Evolutionary conservation across 1,284 basidiomycete genomes (phyloP), one percentile per base, ranked within the genome.

Genomic region (Athelia psychrophila): DNA sequence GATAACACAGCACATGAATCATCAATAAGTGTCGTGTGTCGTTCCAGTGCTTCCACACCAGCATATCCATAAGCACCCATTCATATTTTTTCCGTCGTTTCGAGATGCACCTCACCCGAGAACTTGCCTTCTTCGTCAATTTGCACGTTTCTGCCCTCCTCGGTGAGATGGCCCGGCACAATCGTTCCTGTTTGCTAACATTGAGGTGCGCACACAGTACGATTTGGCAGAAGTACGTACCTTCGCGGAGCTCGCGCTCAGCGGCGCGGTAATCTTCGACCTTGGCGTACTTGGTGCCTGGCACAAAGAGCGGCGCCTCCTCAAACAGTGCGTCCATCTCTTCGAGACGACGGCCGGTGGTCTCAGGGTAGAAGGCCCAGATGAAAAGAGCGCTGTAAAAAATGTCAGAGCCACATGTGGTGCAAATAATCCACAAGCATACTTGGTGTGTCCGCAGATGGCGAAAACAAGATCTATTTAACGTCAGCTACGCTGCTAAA

Each of bases 321-420:
- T 73, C 67, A 64, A 85, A 83, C 54, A 81, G 73, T 2, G 68
- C 62, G 61, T 84, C 81, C 75, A 84, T 80, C 63, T 81, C 80
- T 68, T 78, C 74, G 15, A 78, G 68, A 9, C 75, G 72, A 44
- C 76, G 71, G 30, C 78, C 76, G 36, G 70, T 72, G 0, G 79
- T 81, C 67, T 79, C 76, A 12, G 72, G 72, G 59, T 63, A 74
- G 56, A 74, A 73, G 1, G 69, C 68, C 76, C 77, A 84, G 58
- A 84, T 77, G 55, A 78, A 79, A 4, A 84, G 58, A 0, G 82
- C 81, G 59, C 70, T 73, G 47, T 2, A 27, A 47, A 44, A 20
- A 20, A 27, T 22, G 22, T 33, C 36, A 20, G 25, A 44, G 20
- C 33, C 40, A 47, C n/a, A 18, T 25, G 6, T 3, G 13, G 13